These are phyloP conservation scores for Euphorbia schlechtendalii DNA, from an alignment of 441 rosid genomes.

Conservation along the genomic window DNA sequence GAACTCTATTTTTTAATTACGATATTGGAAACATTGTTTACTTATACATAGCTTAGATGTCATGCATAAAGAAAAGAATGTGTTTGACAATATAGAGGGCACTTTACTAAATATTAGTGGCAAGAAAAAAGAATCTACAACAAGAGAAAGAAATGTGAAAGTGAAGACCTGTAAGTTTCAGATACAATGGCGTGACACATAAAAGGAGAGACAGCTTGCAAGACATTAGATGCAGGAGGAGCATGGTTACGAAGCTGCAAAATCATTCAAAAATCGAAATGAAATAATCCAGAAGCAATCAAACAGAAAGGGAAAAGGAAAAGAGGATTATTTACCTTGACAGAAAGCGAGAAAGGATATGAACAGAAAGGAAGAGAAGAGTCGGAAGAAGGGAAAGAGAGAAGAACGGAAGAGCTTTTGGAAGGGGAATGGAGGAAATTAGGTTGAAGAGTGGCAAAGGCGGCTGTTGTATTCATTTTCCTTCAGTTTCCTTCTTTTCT, in stretches of 20 bases:
- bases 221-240: slow-evolving; percentile 15
- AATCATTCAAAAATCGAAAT: not conserved
- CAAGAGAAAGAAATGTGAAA: not conserved
- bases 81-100: too few species aligned
- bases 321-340: slow-evolving; percentile 32
- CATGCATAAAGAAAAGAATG: too few species aligned
- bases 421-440: slow-evolving; percentile 33
- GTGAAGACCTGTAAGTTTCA: slow-evolving; percentile 38
- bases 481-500: slow-evolving; percentile 33
- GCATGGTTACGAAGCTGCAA: slow-evolving; percentile 34
- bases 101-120: too few species aligned
- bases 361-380: slow-evolving; percentile 1
- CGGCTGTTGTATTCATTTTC: slow-evolving; percentile 45
- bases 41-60: too few species aligned
- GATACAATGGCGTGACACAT: slow-evolving; percentile 38
- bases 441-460: slow-evolving; percentile 24
- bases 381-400: slow-evolving; percentile 12
- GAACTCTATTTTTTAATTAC: too few species aligned
- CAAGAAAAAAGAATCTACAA: not conserved
- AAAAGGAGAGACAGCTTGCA: slow-evolving; percentile 31
- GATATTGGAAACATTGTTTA: too few species aligned
- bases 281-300: not conserved
- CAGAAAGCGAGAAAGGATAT: slow-evolving; percentile 22
- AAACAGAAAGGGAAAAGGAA: not conserved
- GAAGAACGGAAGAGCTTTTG: slow-evolving; percentile 23